Evolutionary conservation across 257 asterid genomes (phyloP).

Genomic region (Coffea canephora): DNA sequence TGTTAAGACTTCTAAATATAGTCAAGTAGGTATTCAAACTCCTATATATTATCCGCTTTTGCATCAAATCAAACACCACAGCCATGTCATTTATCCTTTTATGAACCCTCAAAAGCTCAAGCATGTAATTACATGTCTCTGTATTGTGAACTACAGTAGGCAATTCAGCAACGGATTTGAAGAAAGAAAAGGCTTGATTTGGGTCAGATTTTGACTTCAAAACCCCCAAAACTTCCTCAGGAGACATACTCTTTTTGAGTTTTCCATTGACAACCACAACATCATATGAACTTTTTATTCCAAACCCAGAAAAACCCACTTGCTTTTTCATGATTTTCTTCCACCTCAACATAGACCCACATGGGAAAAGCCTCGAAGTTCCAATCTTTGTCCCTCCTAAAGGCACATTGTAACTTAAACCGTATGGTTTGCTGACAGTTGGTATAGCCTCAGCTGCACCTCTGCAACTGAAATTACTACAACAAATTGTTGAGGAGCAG

Average conservation of each 20-base stretch:
- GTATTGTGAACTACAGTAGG: constrained; percentile 74
- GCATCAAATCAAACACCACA: constrained; percentile 85
- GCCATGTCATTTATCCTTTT: constrained; percentile 63
- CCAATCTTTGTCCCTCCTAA: constrained; percentile 34
- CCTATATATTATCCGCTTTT: constrained; percentile 76
- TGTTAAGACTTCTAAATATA: constrained; percentile 60
- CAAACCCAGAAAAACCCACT: constrained; percentile 35
- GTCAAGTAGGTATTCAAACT: constrained; percentile 71
- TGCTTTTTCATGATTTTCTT: constrained; percentile 43
- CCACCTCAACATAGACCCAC: constrained; percentile 40
- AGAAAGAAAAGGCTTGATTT: constrained; percentile 51
- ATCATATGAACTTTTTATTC: constrained; percentile 49
- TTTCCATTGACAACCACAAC: constrained; percentile 30
- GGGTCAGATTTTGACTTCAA: constrained; percentile 60
- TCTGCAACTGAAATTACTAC: constrained; percentile 37
- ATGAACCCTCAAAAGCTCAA: constrained; percentile 67
- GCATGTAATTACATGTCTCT: constrained; percentile 85
- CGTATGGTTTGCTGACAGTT: constrained; percentile 19
- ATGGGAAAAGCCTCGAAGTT: constrained; percentile 31
- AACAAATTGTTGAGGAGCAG: constrained; percentile 44
- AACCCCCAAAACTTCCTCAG: constrained; percentile 57
- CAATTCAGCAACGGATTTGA: constrained; percentile 48
- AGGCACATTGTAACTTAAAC: constrained; percentile 27
- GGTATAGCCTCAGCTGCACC: constrained; percentile 29
- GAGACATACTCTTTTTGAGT: constrained; percentile 38